Evolutionary conservation across 176 grass and related monocot species (phyloP).

Genomic region (Juncus effusus): DNA sequence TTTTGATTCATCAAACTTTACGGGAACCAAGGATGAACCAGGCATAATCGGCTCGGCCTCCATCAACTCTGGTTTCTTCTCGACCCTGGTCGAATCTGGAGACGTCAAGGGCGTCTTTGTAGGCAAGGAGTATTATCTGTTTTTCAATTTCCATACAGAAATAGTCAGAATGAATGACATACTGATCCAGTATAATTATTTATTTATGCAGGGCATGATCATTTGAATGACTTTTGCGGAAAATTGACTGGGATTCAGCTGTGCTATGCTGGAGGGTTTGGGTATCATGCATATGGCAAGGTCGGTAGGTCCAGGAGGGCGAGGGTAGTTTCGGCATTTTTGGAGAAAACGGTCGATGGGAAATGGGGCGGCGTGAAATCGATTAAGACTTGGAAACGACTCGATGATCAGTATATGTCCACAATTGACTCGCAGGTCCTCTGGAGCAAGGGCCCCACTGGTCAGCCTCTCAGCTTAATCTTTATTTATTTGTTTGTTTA

Average conservation of each 20-base stretch:
- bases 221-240: conserved; percentile 83
- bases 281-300: conserved; percentile 93
- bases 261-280: conserved; percentile 90
- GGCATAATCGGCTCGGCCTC: conserved; percentile 64
- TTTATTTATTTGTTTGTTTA: neutral
- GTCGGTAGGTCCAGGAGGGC: conserved; percentile 87
- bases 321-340: conserved; percentile 72
- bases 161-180: too few relatives aligned
- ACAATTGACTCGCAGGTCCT: conserved; percentile 75
- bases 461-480: conserved; percentile 36
- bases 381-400: conserved; percentile 96
- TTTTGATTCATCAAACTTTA: conserved; percentile 62
- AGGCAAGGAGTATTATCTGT: neutral
- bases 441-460: conserved; percentile 65
- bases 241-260: conserved; percentile 68
- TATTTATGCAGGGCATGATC: conserved; percentile 59
- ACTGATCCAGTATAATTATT: neutral
- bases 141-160: neutral
- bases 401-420: conserved; percentile 70
- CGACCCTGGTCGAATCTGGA: conserved; percentile 74
- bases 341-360: conserved; percentile 54
- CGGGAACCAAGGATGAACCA: conserved; percentile 67
- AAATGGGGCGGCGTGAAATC: conserved; percentile 80
- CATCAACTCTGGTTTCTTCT: conserved; percentile 90
- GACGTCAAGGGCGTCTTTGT: conserved; percentile 83